A percentile compares a stretch with the other conserved stretches of the same genome.
Conservation (phyloP, 345 rosid species). For the Sonneratia caseolaris region DNA sequence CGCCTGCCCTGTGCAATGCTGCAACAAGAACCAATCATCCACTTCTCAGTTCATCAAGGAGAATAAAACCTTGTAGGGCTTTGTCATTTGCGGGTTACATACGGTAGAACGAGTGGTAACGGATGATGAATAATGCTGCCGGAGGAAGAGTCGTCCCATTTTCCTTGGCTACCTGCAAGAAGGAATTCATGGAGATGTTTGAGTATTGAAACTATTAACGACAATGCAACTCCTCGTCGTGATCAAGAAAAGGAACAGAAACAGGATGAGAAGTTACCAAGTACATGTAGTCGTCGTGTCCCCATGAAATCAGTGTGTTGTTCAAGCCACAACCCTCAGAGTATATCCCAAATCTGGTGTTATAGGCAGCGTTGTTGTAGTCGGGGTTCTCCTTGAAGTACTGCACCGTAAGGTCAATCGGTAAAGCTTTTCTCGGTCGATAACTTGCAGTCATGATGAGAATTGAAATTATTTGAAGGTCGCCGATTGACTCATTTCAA, state of each 20-base stretch:
- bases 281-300: constrained; percentile 84
- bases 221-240: no score
- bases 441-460: neutral
- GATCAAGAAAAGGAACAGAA: no score
- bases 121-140: constrained; percentile 57
- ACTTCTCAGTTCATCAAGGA: neutral
- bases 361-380: constrained; percentile 29
- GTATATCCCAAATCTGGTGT: constrained; percentile 58
- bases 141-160: constrained; percentile 60
- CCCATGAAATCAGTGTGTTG: constrained; percentile 66
- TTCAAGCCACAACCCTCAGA: constrained; percentile 60
- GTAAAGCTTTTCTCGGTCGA: no score
- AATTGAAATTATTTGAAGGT: no score
- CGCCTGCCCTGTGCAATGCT: constrained; percentile 63
- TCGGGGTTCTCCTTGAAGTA: constrained; percentile 54
- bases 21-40: constrained; percentile 3
- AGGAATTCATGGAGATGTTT: no score
- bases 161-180: constrained; percentile 42
- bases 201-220: no score
- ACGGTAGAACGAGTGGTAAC: constrained; percentile 81
- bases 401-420: constrained; percentile 20
- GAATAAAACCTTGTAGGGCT: neutral
- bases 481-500: no score
- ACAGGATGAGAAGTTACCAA: constrained; percentile 18
- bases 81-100: constrained; percentile 12